phyloP scores from a whole-genome alignment of 345 rosid genomes.

The Diplotaxis tenuifolia region DNA sequence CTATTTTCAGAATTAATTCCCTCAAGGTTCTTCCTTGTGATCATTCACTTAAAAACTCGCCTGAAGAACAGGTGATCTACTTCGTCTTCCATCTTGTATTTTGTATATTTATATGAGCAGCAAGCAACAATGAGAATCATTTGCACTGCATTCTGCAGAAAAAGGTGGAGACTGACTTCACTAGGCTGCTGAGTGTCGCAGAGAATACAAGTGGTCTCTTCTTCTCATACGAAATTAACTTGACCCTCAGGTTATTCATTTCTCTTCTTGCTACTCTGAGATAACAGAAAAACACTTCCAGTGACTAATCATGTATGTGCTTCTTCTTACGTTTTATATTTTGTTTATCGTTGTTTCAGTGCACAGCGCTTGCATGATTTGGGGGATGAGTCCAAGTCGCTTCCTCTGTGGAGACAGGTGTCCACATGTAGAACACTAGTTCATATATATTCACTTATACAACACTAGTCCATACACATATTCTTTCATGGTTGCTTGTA shows the following conservation, averaged over 20 bases:
- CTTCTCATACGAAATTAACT: constrained; percentile 81
- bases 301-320: not conserved
- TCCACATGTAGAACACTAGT: not conserved
- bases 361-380: constrained; percentile 76
- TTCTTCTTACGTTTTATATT: not conserved
- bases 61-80: constrained; percentile 65
- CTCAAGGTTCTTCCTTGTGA: constrained; percentile 84
- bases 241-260: constrained; percentile 66
- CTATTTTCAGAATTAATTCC: constrained; percentile 64
- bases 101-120: constrained; percentile 2
- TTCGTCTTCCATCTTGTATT: not conserved
- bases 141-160: constrained; percentile 49
- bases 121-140: not conserved
- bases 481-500: not conserved
- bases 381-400: constrained; percentile 91
- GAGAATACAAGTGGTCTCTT: constrained; percentile 77
- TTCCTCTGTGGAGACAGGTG: constrained; percentile 99
- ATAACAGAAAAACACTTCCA: not conserved
- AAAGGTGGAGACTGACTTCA: constrained; percentile 71
- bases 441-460: no score
- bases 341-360: constrained; percentile 43
- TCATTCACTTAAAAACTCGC: constrained; percentile 57
- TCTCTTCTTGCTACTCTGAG: not conserved
- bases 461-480: not conserved
- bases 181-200: constrained; percentile 59